Evolutionary conservation across 345 rosid genomes (phyloP).

Genomic region (Citrus sinensis): DNA sequence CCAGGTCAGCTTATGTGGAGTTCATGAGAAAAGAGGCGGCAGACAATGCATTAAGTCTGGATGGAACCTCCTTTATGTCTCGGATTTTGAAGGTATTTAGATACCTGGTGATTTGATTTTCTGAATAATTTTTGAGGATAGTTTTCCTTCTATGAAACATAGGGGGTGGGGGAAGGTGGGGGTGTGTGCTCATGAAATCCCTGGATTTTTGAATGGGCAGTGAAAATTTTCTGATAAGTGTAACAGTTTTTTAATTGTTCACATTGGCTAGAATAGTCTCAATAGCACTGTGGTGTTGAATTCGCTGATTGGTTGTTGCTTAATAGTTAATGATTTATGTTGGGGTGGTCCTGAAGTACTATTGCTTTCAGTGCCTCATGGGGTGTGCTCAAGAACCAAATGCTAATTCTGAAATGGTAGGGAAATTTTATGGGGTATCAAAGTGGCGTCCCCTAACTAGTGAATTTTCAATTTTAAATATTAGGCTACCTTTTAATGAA

Average conservation of each 20-base stretch:
- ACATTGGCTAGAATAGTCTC: not conserved
- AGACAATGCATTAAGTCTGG: constrained; percentile 73
- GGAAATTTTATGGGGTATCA: not conserved
- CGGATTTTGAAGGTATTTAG: constrained; percentile 78
- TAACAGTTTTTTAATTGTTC: not conserved
- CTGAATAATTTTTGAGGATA: not conserved
- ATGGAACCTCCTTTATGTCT: constrained; percentile 91
- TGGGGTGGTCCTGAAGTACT: not conserved
- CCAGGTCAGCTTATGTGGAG: constrained; percentile 94
- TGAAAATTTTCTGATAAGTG: not conserved
- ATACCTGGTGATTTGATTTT: not conserved
- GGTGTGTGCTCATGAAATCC: not conserved
- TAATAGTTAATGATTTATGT: too few species aligned
- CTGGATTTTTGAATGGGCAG: not conserved
- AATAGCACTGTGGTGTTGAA: not conserved
- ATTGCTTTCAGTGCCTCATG: not conserved
- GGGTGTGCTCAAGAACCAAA: not conserved
- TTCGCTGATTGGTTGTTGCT: not conserved
- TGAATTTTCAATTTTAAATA: not conserved
- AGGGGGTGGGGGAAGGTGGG: not conserved
- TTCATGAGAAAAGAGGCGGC: constrained; percentile 84
- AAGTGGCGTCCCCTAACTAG: not conserved
- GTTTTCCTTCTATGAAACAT: not conserved
- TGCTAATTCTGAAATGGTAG: not conserved
- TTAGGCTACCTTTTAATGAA: not conserved